A percentile compares a stretch with the other conserved stretches of the same genome.
These are phyloP conservation scores for Yamadazyma laniorum DNA, from an alignment of 805 yeast genomes.

Conservation along the genomic window DNA sequence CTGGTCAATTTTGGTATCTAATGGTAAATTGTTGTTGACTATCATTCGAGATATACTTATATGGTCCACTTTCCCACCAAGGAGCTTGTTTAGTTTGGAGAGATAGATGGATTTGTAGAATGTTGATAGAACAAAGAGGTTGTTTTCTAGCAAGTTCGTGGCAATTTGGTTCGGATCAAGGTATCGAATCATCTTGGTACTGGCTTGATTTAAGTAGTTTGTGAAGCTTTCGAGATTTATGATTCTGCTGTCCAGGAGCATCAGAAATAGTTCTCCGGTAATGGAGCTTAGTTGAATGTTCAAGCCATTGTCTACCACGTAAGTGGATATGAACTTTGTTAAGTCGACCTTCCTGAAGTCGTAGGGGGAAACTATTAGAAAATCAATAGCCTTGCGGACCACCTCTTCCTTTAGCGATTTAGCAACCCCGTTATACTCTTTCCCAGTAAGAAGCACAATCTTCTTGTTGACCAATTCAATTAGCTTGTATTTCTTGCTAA, in stretches of 20 bases:
- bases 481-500: slow-evolving; percentile 13
- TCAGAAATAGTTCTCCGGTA: slow-evolving; percentile 5
- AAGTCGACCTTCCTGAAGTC: slow-evolving; percentile 33
- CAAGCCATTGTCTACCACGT: slow-evolving; percentile 2
- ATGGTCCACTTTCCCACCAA: slow-evolving; percentile 21
- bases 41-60: slow-evolving; percentile 34
- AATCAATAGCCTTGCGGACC: slow-evolving; percentile 28
- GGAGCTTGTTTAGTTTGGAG: slow-evolving; percentile 17
- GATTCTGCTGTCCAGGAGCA: slow-evolving; percentile 13
- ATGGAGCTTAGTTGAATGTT: slow-evolving; percentile 2
- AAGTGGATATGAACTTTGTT: slow-evolving; percentile 12
- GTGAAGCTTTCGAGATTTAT: slow-evolving; percentile 17
- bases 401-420: slow-evolving; percentile 13
- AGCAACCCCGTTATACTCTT: slow-evolving; percentile 2
- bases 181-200: slow-evolving; percentile 8
- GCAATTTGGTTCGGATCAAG: slow-evolving; percentile 15
- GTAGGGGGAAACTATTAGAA: slow-evolving; percentile 29
- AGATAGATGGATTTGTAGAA: slow-evolving; percentile 28
- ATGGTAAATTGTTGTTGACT: slow-evolving; percentile 28
- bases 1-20: slow-evolving; percentile 34
- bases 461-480: slow-evolving; percentile 35
- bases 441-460: slow-evolving; percentile 20
- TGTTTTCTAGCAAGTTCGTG: slow-evolving; percentile 30
- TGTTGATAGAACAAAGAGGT: slow-evolving; percentile 27
- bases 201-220: slow-evolving; percentile 10